A percentile compares a stretch with the other conserved stretches of the same genome.
Conservation (phyloP, 75 land plant genomes). For the Picea glauca region DNA sequence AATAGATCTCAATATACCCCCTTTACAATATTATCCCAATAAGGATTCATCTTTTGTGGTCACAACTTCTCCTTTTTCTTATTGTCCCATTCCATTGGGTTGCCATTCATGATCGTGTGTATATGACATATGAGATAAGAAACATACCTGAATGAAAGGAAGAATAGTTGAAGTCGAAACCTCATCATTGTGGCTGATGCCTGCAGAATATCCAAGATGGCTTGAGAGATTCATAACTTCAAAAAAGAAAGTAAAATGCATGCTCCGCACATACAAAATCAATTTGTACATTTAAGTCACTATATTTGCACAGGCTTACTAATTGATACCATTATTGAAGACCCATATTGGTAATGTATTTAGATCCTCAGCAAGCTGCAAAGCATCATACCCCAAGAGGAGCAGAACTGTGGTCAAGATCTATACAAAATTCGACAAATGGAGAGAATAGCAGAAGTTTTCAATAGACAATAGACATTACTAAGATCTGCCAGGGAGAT, state of each 20-base stretch:
- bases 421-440: neutral
- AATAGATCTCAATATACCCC: neutral
- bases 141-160: slow-evolving; percentile 77
- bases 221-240: neutral
- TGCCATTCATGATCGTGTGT: neutral
- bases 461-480: neutral
- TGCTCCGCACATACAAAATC: neutral
- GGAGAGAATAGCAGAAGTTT: neutral
- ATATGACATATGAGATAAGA: neutral
- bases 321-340: slow-evolving; percentile 76
- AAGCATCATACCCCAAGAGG: slow-evolving; percentile 3
- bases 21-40: neutral
- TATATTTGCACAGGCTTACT: neutral
- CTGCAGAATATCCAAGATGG: slow-evolving; percentile 27
- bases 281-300: neutral
- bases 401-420: neutral
- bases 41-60: neutral
- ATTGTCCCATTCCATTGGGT: neutral
- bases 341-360: slow-evolving; percentile 86
- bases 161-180: slow-evolving; percentile 55
- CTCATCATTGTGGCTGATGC: slow-evolving; percentile 75
- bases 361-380: slow-evolving; percentile 90
- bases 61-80: neutral
- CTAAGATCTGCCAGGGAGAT: neutral
- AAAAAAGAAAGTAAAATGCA: neutral